These are phyloP conservation scores for Filobasidium wieringae DNA, from an alignment of 768 basidiomycete species.

Conservation along the genomic window DNA sequence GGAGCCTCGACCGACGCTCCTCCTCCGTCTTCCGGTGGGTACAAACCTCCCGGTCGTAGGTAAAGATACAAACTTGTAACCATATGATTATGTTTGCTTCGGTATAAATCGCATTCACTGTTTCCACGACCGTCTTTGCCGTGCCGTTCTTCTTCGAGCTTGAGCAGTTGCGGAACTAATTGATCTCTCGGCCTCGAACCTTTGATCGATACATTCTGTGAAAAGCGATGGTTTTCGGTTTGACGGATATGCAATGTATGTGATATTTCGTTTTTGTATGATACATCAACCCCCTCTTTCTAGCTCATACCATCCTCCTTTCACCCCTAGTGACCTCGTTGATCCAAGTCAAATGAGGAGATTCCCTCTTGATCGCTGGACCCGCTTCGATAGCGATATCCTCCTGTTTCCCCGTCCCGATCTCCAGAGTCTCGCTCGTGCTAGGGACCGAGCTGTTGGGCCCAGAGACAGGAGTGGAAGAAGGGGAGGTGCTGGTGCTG, in stretches of 20 bases:
- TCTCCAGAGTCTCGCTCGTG: not conserved
- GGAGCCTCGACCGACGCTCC: not conserved
- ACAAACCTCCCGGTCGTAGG: not conserved
- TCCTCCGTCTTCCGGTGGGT: conserved; percentile 1
- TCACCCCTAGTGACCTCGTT: not conserved
- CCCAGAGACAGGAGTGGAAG: not conserved
- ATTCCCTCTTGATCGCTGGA: not conserved
- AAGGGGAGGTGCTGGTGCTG: not conserved
- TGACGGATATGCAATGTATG: no score
- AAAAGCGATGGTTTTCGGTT: no score
- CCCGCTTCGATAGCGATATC: not conserved
- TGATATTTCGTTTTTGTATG: no score
- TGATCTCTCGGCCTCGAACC: no score
- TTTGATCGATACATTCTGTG: no score
- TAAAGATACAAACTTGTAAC: no score
- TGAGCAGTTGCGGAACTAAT: no score
- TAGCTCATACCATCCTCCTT: not conserved
- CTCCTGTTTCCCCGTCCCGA: not conserved
- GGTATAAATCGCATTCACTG: no score
- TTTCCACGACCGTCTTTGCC: no score
- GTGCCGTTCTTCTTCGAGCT: no score
- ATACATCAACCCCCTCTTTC: not conserved
- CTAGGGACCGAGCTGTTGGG: not conserved
- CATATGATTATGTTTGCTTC: no score
- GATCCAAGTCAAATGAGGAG: not conserved